phyloP scores from a whole-genome alignment of 345 rosid species.

The Salix arbutifolia region DNA sequence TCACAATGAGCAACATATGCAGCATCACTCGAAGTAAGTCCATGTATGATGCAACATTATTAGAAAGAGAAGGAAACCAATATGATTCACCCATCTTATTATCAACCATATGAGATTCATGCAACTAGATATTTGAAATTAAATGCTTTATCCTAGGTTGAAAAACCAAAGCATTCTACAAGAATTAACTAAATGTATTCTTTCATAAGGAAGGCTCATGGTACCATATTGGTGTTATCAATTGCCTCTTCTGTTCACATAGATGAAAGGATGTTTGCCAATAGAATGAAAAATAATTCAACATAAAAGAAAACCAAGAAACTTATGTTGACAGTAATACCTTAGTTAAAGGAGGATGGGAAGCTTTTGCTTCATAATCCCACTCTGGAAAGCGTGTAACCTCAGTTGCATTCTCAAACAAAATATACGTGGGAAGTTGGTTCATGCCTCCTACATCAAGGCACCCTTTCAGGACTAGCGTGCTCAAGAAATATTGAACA shows the following conservation, averaged over 20 bases:
- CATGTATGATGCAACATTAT: too few relatives aligned
- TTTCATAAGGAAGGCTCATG: neutral
- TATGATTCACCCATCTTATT: neutral
- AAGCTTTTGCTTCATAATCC: conserved; percentile 52
- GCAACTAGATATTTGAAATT: neutral
- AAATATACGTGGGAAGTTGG: conserved; percentile 81
- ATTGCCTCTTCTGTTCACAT: neutral
- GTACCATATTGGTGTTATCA: neutral
- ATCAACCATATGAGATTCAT: neutral
- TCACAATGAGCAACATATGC: neutral
- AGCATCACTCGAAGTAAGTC: neutral
- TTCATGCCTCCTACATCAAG: conserved; percentile 54
- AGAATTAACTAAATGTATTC: neutral
- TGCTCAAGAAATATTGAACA: conserved; percentile 3
- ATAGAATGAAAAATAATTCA: neutral
- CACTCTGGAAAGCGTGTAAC: conserved; percentile 74
- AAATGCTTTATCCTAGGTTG: neutral
- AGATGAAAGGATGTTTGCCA: too few relatives aligned
- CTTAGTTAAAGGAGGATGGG: conserved; percentile 60
- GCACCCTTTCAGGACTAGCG: neutral
- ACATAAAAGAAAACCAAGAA: neutral
- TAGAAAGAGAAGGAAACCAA: too few relatives aligned
- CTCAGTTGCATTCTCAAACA: conserved; percentile 75
- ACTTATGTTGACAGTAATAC: conserved; percentile 28
- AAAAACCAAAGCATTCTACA: neutral